Conservation (phyloP, 129 eudicot genomes). For the Scalesia atractyloides region DNA sequence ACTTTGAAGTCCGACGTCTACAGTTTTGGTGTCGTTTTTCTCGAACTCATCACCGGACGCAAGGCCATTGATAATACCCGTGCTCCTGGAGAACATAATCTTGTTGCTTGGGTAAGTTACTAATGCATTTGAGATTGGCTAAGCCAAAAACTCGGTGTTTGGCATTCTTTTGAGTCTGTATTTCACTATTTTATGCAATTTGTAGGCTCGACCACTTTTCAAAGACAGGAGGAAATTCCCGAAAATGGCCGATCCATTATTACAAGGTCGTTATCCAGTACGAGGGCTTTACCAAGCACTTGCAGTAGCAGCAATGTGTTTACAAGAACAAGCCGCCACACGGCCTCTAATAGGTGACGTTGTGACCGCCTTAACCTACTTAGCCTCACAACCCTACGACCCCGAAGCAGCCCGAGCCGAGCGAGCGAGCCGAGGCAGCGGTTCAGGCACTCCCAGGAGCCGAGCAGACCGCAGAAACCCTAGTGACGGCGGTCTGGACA, state of each 20-base stretch:
- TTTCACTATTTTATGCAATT: neutral
- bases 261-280: constrained; percentile 84
- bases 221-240: constrained; percentile 93
- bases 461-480: constrained; percentile 58
- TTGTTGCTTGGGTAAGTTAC: constrained; percentile 90
- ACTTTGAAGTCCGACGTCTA: constrained; percentile 92
- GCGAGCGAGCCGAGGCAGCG: constrained; percentile 50
- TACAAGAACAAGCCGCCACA: constrained; percentile 96
- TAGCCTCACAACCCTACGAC: constrained; percentile 87
- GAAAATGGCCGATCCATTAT: constrained; percentile 85
- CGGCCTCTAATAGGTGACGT: constrained; percentile 90
- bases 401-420: constrained; percentile 65
- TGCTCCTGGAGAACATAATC: constrained; percentile 90
- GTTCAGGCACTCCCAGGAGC: constrained; percentile 70
- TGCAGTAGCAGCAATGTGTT: constrained; percentile 98
- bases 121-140: neutral
- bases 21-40: constrained; percentile 96
- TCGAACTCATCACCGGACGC: constrained; percentile 91
- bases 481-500: constrained; percentile 52
- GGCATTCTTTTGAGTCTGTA: neutral
- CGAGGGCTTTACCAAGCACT: constrained; percentile 97
- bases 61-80: constrained; percentile 87
- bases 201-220: constrained; percentile 88
- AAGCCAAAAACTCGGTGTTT: neutral
- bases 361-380: constrained; percentile 82